Percentiles rank a stretch among this genome's conserved stretches.
Evolutionary conservation across 1,284 basidiomycete genomes (phyloP).

Genomic region (Pseudozyma pruni): DNA sequence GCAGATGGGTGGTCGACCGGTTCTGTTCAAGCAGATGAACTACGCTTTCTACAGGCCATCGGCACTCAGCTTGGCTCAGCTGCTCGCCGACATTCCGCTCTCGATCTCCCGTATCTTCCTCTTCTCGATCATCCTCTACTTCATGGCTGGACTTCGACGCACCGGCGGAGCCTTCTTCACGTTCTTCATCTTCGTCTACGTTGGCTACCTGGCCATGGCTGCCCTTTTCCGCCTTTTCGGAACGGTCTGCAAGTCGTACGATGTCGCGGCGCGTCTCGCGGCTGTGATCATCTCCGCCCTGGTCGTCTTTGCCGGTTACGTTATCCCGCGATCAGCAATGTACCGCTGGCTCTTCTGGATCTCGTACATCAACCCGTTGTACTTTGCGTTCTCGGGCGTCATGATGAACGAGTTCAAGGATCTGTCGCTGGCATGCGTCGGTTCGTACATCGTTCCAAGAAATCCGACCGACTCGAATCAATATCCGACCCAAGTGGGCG

Average conservation of each 20-base stretch:
- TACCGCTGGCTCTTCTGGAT: conserved; percentile 68
- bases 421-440: conserved; percentile 44
- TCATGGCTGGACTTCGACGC: conserved; percentile 74
- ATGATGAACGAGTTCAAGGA: conserved; percentile 72
- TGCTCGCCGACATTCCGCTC: conserved; percentile 78
- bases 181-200: conserved; percentile 55
- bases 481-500: conserved; percentile 30
- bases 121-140: conserved; percentile 76
- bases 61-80: conserved; percentile 74
- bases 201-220: conserved; percentile 68
- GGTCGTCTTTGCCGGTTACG: conserved; percentile 77
- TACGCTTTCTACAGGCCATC: conserved; percentile 69
- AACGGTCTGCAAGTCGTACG: conserved; percentile 68
- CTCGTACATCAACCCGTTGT: conserved; percentile 69
- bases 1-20: conserved; percentile 76
- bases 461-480: conserved; percentile 28
- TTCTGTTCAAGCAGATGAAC: conserved; percentile 74
- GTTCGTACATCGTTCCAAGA: conserved; percentile 50
- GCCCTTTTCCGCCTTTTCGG: conserved; percentile 73
- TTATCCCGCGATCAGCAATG: conserved; percentile 72
- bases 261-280: conserved; percentile 68
- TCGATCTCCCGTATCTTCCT: conserved; percentile 72
- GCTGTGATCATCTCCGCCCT: conserved; percentile 75
- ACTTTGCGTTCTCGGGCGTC: conserved; percentile 73
- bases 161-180: conserved; percentile 68